These are phyloP conservation scores for Hemisphaericaspora subhashii DNA, from an alignment of 1,139 yeast genomes.

Conservation along the genomic window DNA sequence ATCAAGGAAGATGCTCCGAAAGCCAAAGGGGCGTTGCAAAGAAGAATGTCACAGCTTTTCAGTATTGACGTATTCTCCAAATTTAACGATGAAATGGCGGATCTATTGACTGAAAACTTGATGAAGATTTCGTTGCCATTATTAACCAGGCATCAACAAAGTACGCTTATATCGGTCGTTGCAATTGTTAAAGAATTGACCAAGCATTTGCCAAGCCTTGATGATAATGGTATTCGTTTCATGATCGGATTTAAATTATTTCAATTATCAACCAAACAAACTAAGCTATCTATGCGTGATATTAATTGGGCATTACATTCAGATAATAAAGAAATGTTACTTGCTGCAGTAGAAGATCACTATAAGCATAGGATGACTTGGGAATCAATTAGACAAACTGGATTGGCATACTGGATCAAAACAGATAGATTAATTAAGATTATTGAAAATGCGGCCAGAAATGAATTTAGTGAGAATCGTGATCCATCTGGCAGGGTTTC, in stretches of 20 bases:
- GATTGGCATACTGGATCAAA: slow-evolving; percentile 74
- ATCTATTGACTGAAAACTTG: slow-evolving; percentile 57
- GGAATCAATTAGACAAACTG: slow-evolving; percentile 59
- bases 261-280: slow-evolving; percentile 45
- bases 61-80: slow-evolving; percentile 33
- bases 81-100: slow-evolving; percentile 48
- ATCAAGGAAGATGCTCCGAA: slow-evolving; percentile 7
- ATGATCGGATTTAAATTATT: slow-evolving; percentile 72
- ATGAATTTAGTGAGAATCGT: slow-evolving; percentile 58
- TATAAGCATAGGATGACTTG: slow-evolving; percentile 53
- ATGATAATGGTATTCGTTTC: slow-evolving; percentile 71
- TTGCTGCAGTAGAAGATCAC: slow-evolving; percentile 52
- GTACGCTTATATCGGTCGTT: slow-evolving; percentile 70
- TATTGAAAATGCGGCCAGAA: slow-evolving; percentile 69
- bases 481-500: slow-evolving; percentile 77
- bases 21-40: slow-evolving; percentile 22
- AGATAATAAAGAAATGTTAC: slow-evolving; percentile 68
- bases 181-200: slow-evolving; percentile 60
- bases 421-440: slow-evolving; percentile 46
- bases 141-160: slow-evolving; percentile 87
- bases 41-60: slow-evolving; percentile 20
- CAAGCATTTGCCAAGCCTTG: slow-evolving; percentile 51
- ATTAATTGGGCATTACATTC: slow-evolving; percentile 86
- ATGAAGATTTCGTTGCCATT: slow-evolving; percentile 71
- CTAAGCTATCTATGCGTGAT: slow-evolving; percentile 70